phyloP scores from a whole-genome alignment of 257 asterid species.

The Solanum okadae region DNA sequence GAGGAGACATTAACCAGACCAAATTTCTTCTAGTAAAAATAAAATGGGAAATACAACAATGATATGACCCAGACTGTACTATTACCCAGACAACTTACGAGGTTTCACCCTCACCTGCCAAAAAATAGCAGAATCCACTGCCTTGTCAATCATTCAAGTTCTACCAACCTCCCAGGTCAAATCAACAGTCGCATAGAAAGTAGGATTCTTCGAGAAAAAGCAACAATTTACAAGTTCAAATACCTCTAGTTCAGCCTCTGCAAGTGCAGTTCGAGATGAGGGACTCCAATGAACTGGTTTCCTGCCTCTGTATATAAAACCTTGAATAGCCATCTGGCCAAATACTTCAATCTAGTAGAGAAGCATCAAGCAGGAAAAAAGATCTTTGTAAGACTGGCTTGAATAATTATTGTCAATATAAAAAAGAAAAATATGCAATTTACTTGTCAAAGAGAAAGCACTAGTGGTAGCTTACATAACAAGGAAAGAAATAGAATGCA shows the following conservation, averaged over 20 bases:
- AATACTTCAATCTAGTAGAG: conserved; percentile 81
- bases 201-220: not conserved
- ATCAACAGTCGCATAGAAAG: not conserved
- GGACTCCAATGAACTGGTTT: conserved; percentile 99
- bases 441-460: not conserved
- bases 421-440: not conserved
- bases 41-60: not conserved
- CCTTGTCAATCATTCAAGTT: not conserved
- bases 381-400: not conserved
- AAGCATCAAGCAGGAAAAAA: not conserved
- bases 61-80: not conserved
- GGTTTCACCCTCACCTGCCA: not conserved
- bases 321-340: conserved; percentile 86
- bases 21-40: not conserved
- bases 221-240: conserved; percentile 3
- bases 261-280: conserved; percentile 96
- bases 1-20: not conserved
- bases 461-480: not conserved
- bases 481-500: not conserved
- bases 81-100: not conserved
- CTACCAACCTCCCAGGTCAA: not conserved
- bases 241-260: conserved; percentile 99
- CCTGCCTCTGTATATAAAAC: conserved; percentile 88
- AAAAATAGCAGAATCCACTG: not conserved
- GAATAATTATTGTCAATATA: not conserved